These are phyloP conservation scores for Scutellaria galericulata DNA, from an alignment of 257 asterid genomes.

Conservation along the genomic window DNA sequence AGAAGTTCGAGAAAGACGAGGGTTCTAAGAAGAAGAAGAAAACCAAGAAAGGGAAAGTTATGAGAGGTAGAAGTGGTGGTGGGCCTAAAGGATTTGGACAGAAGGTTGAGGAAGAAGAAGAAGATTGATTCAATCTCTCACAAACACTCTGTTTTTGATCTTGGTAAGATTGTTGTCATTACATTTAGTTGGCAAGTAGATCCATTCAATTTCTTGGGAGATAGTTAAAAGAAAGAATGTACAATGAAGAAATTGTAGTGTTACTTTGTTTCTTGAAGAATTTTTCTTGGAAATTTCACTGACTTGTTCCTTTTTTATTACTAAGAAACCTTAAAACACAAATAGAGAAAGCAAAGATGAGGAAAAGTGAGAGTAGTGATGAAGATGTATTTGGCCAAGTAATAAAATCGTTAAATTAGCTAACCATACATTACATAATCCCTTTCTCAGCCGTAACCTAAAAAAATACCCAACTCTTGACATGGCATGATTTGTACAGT, in stretches of 20 bases:
- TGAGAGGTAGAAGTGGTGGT: slow-evolving; percentile 50
- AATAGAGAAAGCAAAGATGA: neutral
- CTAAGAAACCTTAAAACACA: neutral
- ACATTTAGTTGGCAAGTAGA: too few species aligned
- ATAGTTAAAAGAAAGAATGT: too few species aligned
- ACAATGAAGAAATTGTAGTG: too few species aligned
- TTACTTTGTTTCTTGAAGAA: too few species aligned
- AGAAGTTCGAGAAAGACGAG: slow-evolving; percentile 81
- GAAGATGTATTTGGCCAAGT: slow-evolving; percentile 39
- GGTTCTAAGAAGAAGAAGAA: slow-evolving; percentile 62
- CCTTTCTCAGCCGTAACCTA: slow-evolving; percentile 40
- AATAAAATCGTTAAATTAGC: slow-evolving; percentile 37
- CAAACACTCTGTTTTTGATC: neutral
- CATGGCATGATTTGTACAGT: slow-evolving; percentile 52
- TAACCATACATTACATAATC: slow-evolving; percentile 38
- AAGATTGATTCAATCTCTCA: slow-evolving; percentile 18
- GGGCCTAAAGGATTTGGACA: slow-evolving; percentile 96
- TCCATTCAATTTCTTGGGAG: too few species aligned
- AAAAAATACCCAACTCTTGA: slow-evolving; percentile 38
- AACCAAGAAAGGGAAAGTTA: slow-evolving; percentile 51
- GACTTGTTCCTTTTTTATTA: too few species aligned
- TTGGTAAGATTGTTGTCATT: too few species aligned
- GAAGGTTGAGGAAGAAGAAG: slow-evolving; percentile 49
- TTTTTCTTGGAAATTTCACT: too few species aligned
- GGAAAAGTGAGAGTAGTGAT: neutral